These are phyloP conservation scores for Cochlearia excelsa DNA, from an alignment of 345 rosid genomes.

Conservation along the genomic window DNA sequence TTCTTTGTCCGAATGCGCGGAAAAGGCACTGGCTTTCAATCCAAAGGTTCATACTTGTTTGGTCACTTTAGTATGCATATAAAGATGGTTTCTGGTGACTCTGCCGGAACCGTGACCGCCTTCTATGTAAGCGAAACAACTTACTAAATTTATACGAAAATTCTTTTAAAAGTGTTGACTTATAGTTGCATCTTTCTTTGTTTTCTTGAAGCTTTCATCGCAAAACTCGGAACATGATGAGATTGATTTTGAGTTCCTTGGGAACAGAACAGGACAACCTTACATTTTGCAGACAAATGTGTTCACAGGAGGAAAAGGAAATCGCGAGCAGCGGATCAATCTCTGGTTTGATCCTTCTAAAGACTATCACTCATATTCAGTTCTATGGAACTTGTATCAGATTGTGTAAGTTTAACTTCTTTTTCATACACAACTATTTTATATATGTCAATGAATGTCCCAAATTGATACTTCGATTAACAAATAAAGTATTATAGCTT, in stretches of 20 bases:
- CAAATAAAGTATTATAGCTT: no score
- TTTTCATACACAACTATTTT: no score
- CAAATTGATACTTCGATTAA: no score
- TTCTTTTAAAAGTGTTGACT: neutral
- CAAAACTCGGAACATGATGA: conserved; percentile 83
- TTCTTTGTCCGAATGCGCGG: neutral
- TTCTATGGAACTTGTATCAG: conserved; percentile 71
- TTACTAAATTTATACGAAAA: neutral
- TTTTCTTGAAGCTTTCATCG: conserved; percentile 62
- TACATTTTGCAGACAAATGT: conserved; percentile 79
- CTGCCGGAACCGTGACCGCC: conserved; percentile 35
- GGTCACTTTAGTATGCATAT: conserved; percentile 88
- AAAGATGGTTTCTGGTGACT: conserved; percentile 73
- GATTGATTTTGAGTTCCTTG: conserved; percentile 90
- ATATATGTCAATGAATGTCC: no score
- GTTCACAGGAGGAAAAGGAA: conserved; percentile 74
- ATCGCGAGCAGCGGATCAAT: conserved; percentile 72
- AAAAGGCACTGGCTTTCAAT: conserved; percentile 83
- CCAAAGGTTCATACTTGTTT: conserved; percentile 75
- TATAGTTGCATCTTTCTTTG: neutral
- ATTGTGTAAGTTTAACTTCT: conserved; percentile 52
- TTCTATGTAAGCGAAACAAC: conserved; percentile 53
- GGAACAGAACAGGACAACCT: conserved; percentile 81
- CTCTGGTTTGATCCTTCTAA: conserved; percentile 88
- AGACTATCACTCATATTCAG: conserved; percentile 55